These are phyloP conservation scores for Tolypocladium nubicola DNA, from an alignment of 2,329 filamentous ascomycete genomes.

Conservation along the genomic window DNA sequence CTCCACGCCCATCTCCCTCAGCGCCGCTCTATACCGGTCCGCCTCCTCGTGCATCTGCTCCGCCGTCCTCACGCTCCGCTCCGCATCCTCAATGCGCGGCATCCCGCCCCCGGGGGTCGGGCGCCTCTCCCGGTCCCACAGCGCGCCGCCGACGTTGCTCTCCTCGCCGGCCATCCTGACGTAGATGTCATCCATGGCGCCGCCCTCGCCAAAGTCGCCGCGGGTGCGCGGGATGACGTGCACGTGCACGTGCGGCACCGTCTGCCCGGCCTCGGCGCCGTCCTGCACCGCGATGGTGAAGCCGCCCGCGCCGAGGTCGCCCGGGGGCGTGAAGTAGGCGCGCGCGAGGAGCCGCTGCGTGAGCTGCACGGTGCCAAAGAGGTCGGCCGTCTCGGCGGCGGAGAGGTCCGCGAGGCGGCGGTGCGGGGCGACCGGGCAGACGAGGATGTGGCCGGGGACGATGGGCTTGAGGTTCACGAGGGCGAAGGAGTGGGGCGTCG, in stretches of 20 bases:
- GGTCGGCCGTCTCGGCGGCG: slow-evolving; percentile 60
- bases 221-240: slow-evolving; percentile 72
- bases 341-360: slow-evolving; percentile 65
- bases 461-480: slow-evolving; percentile 94
- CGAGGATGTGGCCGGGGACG: slow-evolving; percentile 82
- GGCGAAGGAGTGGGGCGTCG: slow-evolving; percentile 69
- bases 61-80: slow-evolving; percentile 53
- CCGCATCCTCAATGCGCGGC: slow-evolving; percentile 60
- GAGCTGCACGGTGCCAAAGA: slow-evolving; percentile 78
- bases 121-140: slow-evolving; percentile 42
- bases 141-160: slow-evolving; percentile 66
- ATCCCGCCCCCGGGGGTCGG: slow-evolving; percentile 47
- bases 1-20: slow-evolving; percentile 31
- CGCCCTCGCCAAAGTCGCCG: slow-evolving; percentile 35
- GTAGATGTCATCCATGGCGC: slow-evolving; percentile 61
- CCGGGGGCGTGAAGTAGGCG: slow-evolving; percentile 37
- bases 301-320: slow-evolving; percentile 46
- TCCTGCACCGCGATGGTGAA: slow-evolving; percentile 97
- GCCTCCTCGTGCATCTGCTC: slow-evolving; percentile 78
- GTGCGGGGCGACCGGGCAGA: slow-evolving; percentile 64
- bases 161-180: slow-evolving; percentile 72
- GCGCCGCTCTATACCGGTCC: slow-evolving; percentile 44
- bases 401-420: slow-evolving; percentile 68
- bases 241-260: slow-evolving; percentile 84
- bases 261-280: slow-evolving; percentile 81